A percentile compares a stretch with the other conserved stretches of the same genome.
phyloP scores from a whole-genome alignment of 164 flowering plant genomes.

The Liriodendron chinense region DNA sequence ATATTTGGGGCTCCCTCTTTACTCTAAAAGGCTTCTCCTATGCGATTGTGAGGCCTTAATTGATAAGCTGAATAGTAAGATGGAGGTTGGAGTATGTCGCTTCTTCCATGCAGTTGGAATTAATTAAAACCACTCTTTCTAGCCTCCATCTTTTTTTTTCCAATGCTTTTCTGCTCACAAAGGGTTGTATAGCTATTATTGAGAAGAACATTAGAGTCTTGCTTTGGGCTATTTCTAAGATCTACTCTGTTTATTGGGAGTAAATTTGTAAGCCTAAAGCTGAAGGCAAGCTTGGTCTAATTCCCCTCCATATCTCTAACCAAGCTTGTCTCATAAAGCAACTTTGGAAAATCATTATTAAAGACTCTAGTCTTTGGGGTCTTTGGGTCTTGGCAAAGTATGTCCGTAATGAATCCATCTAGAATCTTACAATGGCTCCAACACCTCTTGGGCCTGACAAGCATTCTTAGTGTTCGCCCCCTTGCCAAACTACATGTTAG shows the following conservation, averaged over 20 bases:
- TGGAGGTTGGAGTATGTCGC: not conserved
- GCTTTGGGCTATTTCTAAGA: not conserved
- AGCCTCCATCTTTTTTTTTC: not conserved
- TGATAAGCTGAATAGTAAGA: not conserved
- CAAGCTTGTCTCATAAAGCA: not conserved
- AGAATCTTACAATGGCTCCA: too few relatives aligned
- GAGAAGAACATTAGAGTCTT: not conserved
- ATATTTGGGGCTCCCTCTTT: not conserved
- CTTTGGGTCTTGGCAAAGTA: not conserved
- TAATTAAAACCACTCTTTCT: not conserved
- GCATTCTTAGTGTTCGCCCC: not conserved
- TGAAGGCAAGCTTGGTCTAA: not conserved
- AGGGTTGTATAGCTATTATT: not conserved
- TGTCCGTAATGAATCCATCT: not conserved
- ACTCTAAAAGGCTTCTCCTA: not conserved
- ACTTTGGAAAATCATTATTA: not conserved
- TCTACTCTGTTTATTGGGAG: not conserved
- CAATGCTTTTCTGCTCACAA: not conserved
- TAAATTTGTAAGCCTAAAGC: not conserved
- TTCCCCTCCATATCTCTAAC: not conserved
- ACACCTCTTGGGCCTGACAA: not conserved
- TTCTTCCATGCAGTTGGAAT: not conserved
- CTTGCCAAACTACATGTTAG: not conserved
- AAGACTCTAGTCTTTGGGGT: not conserved
- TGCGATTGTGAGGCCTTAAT: not conserved